phyloP scores from a whole-genome alignment of 2,329 filamentous ascomycete species.

The Phialophora tarda region DNA sequence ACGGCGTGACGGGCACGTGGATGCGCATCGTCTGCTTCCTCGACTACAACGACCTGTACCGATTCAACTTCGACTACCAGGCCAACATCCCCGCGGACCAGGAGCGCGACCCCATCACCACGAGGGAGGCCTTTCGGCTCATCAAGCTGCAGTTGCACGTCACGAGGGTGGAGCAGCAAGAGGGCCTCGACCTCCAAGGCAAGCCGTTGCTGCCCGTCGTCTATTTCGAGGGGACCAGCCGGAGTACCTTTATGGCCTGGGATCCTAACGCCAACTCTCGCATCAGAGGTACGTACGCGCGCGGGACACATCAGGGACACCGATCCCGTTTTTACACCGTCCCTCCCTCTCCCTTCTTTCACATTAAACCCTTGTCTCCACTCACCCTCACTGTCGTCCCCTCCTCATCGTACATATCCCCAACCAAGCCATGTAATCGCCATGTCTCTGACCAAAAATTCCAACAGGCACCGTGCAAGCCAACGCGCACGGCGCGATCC shows the following conservation, averaged over 20 bases:
- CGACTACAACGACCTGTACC: constrained; percentile 74
- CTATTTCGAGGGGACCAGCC: constrained; percentile 68
- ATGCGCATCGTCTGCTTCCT: constrained; percentile 63
- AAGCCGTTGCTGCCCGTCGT: constrained; percentile 60
- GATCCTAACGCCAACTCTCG: constrained; percentile 72
- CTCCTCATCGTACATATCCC: no score
- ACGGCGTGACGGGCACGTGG: constrained; percentile 73
- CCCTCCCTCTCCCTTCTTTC: constrained; percentile 20
- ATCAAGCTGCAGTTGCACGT: constrained; percentile 72
- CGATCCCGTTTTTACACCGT: not conserved
- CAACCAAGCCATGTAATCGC: constrained; percentile 24
- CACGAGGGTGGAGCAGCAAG: constrained; percentile 64
- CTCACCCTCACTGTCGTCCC: not conserved
- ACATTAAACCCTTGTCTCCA: not conserved
- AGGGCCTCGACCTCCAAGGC: constrained; percentile 55
- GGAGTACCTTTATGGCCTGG: constrained; percentile 67
- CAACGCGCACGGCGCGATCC: constrained; percentile 72
- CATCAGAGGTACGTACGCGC: constrained; percentile 60
- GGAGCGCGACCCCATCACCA: constrained; percentile 61
- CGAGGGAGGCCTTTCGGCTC: constrained; percentile 70
- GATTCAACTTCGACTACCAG: constrained; percentile 69
- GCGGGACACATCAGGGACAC: no score
- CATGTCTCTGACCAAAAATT: constrained; percentile 36
- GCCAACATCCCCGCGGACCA: constrained; percentile 48
- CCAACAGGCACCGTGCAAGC: constrained; percentile 63